These are phyloP conservation scores for Boechera divaricarpa DNA, from an alignment of 345 rosid genomes.

Conservation along the genomic window DNA sequence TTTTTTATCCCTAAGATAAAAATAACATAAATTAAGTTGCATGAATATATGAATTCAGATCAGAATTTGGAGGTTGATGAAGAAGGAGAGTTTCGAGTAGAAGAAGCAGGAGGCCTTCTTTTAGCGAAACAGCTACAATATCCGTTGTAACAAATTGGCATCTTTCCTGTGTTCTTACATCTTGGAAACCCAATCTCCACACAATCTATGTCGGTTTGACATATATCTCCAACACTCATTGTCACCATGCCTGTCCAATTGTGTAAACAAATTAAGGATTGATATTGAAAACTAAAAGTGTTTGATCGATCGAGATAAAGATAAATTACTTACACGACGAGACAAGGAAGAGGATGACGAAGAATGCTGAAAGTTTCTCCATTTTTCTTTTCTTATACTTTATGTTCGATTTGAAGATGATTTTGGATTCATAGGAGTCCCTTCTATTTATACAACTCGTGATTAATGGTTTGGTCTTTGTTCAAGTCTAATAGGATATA, in stretches of 20 bases:
- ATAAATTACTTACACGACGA: slow-evolving; percentile 27
- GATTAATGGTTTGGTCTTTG: background rate
- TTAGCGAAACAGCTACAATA: slow-evolving; percentile 16
- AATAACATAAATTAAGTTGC: background rate
- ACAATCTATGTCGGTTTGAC: slow-evolving; percentile 36
- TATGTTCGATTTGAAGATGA: background rate
- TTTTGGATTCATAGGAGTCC: background rate
- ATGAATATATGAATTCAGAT: background rate
- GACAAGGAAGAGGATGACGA: slow-evolving; percentile 29
- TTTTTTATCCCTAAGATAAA: background rate
- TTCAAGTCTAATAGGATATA: background rate
- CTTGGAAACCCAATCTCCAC: slow-evolving; percentile 20
- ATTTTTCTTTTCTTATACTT: background rate
- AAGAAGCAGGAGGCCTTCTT: background rate
- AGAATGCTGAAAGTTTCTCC: slow-evolving; percentile 33
- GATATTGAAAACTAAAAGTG: background rate
- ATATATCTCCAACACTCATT: slow-evolving; percentile 30
- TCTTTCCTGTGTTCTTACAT: slow-evolving; percentile 29
- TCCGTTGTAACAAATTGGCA: slow-evolving; percentile 27
- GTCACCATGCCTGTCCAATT: slow-evolving; percentile 32
- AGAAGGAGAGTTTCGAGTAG: background rate
- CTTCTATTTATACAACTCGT: slow-evolving; percentile 12
- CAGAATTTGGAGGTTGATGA: background rate
- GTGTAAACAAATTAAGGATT: background rate
- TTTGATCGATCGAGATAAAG: background rate